These are phyloP conservation scores for Candida neerlandica DNA, from an alignment of 1,139 yeast species.

Conservation along the genomic window DNA sequence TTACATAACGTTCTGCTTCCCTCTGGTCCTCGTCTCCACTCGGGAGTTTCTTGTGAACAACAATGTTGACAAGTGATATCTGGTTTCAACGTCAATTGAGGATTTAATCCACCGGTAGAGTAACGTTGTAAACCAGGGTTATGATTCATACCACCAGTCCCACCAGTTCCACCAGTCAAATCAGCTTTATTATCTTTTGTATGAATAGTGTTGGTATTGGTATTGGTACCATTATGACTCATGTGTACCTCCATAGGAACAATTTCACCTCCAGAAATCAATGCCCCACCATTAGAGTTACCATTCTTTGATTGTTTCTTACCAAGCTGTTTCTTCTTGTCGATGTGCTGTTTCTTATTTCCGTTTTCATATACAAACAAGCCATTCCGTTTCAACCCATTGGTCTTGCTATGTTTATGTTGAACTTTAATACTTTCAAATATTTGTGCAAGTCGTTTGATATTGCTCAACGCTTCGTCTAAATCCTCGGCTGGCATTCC, in stretches of 20 bases:
- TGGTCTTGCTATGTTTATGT: conserved; percentile 6
- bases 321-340: conserved; percentile 9
- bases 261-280: conserved; percentile 16
- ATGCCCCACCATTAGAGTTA: background rate
- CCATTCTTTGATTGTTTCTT: conserved; percentile 5
- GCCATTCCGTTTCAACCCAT: conserved; percentile 4
- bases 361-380: conserved; percentile 11
- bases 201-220: background rate
- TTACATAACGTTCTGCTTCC: conserved; percentile 48
- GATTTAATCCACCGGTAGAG: conserved; percentile 20
- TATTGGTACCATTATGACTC: conserved; percentile 1
- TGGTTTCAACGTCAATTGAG: conserved; percentile 21
- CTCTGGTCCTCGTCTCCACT: conserved; percentile 50
- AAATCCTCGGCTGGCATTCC: conserved; percentile 12
- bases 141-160: background rate
- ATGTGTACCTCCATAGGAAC: conserved; percentile 17
- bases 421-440: conserved; percentile 12
- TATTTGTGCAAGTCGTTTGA: conserved; percentile 12
- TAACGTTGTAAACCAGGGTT: background rate
- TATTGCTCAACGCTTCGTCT: conserved; percentile 13
- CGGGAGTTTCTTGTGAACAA: conserved; percentile 39
- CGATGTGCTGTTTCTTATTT: conserved; percentile 3
- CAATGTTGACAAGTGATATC: conserved; percentile 31
- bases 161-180: background rate
- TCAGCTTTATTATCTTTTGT: background rate